Evolutionary conservation across 2,329 filamentous ascomycete species (phyloP), one percentile per base, ranked within the genome.

Genomic region (Cytospora piceicola): DNA sequence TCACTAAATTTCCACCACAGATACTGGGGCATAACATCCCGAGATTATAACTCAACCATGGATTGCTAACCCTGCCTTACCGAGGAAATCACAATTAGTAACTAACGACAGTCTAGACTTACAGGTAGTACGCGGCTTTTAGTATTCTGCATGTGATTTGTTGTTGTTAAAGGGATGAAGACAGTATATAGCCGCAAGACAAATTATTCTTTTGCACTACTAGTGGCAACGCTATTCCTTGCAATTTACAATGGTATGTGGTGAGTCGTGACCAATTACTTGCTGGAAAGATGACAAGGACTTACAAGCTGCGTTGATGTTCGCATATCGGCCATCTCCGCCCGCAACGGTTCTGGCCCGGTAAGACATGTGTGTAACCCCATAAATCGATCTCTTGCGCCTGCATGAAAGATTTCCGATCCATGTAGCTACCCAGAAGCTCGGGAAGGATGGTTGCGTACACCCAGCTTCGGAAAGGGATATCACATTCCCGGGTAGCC

Each of bases 301-400:
- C 20, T 30, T 34, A 32, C 42, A n/a, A n/a, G n/a, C 39, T n/a
- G 17, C 34, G 27, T 32, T 22, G 12, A 24, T 34, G 42, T 42
- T 30, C 39, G 42, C 39, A 9, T 17, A n/a, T 62, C 63, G 63
- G 63, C 63, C 63, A 53, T 62, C 58, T 65, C 63, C 63, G 63
- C 46, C 20, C 27, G 61, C 63, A 53, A 65, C 57, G 11, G 24
- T 30, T 52, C 24, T 20, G 14, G 20, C 42, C 22, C 42, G 42
- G 42, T 46, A n/a, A 46, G 42, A 15, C 42, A 22, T 46, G 20
- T 46, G 42, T 46, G 42, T 46, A 15, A 46, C 42, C 14, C n/a
- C 55, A 17, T 54, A 17, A 53, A 58, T 61, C 53, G 51, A 55
- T 51, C 49, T 34, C 42, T 36, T 52, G n/a, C 58, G n/a, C 14